phyloP scores from a whole-genome alignment of 371 early-diverging fungal genomes.

The Mucor velutinosus region DNA sequence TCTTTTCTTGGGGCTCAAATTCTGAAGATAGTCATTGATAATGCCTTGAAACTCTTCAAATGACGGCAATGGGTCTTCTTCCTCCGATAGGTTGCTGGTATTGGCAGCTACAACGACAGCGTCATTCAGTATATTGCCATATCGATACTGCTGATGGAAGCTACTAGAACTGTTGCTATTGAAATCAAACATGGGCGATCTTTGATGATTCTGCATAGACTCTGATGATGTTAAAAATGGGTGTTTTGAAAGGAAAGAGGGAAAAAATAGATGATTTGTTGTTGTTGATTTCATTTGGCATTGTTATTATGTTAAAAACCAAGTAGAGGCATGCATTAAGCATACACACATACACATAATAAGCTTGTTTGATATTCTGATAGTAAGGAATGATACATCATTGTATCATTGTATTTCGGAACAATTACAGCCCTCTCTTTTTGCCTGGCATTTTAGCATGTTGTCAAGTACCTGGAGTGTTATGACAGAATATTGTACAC shows the following conservation, averaged over 20 bases:
- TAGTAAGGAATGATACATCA: conserved; percentile 9
- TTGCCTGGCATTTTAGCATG: not conserved
- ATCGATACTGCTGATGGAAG: conserved; percentile 3
- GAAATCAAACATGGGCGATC: conserved; percentile 1
- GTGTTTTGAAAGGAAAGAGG: not conserved
- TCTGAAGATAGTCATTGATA: conserved; percentile 33
- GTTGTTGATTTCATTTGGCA: not conserved
- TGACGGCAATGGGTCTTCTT: conserved; percentile 13
- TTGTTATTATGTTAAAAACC: not conserved
- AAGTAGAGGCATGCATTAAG: conserved; percentile 6
- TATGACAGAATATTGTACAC: not conserved
- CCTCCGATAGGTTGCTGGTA: not conserved
- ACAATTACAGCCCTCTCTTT: not conserved
- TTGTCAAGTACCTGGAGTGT: not conserved
- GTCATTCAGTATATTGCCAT: conserved; percentile 2
- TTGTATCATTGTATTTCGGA: conserved; percentile 3
- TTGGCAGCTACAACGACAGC: not conserved
- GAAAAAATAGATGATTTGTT: not conserved
- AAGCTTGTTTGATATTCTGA: not conserved
- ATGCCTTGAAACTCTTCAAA: conserved; percentile 18
- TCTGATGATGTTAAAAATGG: not conserved
- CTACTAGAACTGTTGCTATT: not conserved
- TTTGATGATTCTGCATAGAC: conserved; percentile 6
- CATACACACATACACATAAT: not conserved
- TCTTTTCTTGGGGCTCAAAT: conserved; percentile 45